phyloP scores from a whole-genome alignment of 139 green algal genomes.

The Chloropicon primus region DNA sequence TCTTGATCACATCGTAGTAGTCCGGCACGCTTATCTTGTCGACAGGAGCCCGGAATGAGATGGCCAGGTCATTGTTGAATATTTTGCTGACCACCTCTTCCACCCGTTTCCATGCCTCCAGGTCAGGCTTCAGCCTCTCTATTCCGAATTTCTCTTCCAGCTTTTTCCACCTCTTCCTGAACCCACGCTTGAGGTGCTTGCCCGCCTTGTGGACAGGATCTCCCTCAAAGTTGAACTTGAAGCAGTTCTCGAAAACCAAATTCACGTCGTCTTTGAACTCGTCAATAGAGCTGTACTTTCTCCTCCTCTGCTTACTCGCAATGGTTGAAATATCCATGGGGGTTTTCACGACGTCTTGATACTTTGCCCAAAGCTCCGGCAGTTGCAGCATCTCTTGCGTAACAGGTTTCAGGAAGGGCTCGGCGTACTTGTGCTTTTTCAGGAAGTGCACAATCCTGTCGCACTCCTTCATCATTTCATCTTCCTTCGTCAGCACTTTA shows the following conservation, averaged over 20 bases:
- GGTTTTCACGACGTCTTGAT: background rate
- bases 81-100: background rate
- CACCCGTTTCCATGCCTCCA: background rate
- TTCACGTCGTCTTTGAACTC: background rate
- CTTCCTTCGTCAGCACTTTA: background rate
- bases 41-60: background rate
- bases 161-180: background rate
- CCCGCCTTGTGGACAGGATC: background rate
- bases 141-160: background rate
- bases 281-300: background rate
- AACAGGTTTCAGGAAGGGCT: background rate
- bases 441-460: background rate
- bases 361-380: background rate
- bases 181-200: background rate
- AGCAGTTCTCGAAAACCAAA: background rate
- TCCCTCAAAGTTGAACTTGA: background rate
- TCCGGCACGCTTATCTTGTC: background rate
- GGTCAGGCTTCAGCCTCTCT: background rate
- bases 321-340: background rate
- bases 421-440: background rate
- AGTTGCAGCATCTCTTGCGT: background rate
- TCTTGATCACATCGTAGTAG: background rate
- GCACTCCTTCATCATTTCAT: background rate
- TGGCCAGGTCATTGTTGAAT: background rate
- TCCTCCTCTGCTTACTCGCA: background rate